These are phyloP conservation scores for Lasiodiplodia theobromae DNA, from an alignment of 2,329 filamentous ascomycete species.

Conservation along the genomic window DNA sequence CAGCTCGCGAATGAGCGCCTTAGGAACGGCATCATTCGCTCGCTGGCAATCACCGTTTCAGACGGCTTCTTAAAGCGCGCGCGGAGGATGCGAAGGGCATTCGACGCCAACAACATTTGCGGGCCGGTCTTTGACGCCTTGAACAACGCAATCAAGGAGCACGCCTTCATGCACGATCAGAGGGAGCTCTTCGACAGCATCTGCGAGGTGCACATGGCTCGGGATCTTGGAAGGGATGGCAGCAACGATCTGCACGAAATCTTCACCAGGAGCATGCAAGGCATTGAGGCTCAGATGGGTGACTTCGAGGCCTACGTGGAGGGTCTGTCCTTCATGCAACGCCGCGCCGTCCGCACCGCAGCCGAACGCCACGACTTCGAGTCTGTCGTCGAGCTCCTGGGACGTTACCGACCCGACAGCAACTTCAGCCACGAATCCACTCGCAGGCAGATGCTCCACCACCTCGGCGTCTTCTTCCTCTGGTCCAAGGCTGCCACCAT, in stretches of 20 bases:
- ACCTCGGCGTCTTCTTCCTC: neutral
- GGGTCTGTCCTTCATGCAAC: neutral
- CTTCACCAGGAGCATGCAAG: neutral
- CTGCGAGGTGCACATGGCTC: neutral
- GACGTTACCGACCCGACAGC: neutral
- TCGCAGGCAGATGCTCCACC: neutral
- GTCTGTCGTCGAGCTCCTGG: neutral
- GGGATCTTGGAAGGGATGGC: neutral
- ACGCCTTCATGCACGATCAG: no score
- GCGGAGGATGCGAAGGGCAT: no score
- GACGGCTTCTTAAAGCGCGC: no score
- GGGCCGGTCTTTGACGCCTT: no score
- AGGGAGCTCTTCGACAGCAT: neutral
- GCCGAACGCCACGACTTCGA: neutral
- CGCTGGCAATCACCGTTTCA: no score
- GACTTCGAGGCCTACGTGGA: rapidly evolving
- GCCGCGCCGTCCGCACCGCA: neutral
- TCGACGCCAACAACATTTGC: no score
- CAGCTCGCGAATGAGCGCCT: no score
- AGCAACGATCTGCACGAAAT: neutral
- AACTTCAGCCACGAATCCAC: rapidly evolving
- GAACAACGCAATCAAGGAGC: no score
- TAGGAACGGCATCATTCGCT: no score
- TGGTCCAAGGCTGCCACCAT: neutral
- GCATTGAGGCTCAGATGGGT: neutral